phyloP scores from a whole-genome alignment of 1,284 basidiomycete species.

The Marasmius sp. region DNA sequence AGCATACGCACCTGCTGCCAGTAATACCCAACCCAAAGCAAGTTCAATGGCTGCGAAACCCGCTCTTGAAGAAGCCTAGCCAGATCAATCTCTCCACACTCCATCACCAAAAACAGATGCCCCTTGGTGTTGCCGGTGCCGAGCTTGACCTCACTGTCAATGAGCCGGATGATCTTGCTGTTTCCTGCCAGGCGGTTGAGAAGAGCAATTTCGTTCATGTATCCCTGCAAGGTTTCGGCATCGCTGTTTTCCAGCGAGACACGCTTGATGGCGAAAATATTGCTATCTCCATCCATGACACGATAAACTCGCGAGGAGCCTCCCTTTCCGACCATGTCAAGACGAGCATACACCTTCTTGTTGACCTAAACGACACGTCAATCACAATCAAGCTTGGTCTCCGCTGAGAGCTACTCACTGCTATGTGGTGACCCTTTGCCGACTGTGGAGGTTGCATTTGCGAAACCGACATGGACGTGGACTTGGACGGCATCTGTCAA shows the following conservation, averaged over 20 bases:
- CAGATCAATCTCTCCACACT: constrained; percentile 90
- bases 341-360: constrained; percentile 75
- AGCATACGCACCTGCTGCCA: constrained; percentile 80
- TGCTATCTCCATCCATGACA: constrained; percentile 74
- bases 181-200: constrained; percentile 87
- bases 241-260: constrained; percentile 87
- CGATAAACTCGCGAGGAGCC: constrained; percentile 94
- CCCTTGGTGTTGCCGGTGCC: constrained; percentile 66
- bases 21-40: constrained; percentile 91
- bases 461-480: neutral
- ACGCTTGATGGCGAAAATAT: constrained; percentile 86
- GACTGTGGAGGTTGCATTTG: constrained; percentile 15
- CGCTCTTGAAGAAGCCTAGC: constrained; percentile 81
- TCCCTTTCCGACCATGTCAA: constrained; percentile 88
- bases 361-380: constrained; percentile 56
- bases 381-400: neutral
- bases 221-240: constrained; percentile 83
- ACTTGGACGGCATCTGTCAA: constrained; percentile 17
- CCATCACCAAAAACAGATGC: constrained; percentile 84
- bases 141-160: constrained; percentile 80
- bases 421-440: constrained; percentile 18
- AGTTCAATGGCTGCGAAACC: constrained; percentile 78
- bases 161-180: constrained; percentile 83
- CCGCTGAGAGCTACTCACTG: constrained; percentile 21
- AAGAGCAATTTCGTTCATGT: constrained; percentile 91